These are phyloP conservation scores for Pseudohalonectria lignicola DNA, from an alignment of 2,329 filamentous ascomycete species.

Conservation along the genomic window DNA sequence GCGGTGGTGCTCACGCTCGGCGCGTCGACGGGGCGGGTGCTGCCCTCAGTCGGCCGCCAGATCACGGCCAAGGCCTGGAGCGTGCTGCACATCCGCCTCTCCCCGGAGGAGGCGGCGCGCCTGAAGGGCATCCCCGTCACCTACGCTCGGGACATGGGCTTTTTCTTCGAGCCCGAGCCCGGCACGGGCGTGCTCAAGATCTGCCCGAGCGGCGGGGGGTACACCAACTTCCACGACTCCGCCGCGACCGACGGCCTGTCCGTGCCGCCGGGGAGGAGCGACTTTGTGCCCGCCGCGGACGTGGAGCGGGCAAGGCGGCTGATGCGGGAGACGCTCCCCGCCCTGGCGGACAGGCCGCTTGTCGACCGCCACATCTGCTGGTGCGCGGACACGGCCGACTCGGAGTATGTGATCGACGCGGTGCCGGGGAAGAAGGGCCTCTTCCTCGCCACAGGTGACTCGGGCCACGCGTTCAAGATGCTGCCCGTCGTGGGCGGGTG, in stretches of 20 bases:
- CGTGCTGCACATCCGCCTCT: constrained; percentile 48
- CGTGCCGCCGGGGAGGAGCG: background rate
- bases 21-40: constrained; percentile 31
- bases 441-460: constrained; percentile 34
- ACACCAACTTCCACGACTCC: constrained; percentile 28
- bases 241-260: constrained; percentile 9
- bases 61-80: constrained; percentile 47
- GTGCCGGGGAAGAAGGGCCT: constrained; percentile 34
- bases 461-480: constrained; percentile 53
- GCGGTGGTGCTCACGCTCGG: constrained; percentile 41
- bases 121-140: constrained; percentile 49
- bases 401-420: constrained; percentile 49
- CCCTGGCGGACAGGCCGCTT: constrained; percentile 41
- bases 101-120: constrained; percentile 36
- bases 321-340: constrained; percentile 38
- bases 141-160: constrained; percentile 49
- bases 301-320: constrained; percentile 39
- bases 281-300: constrained; percentile 37
- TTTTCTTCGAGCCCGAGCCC: constrained; percentile 55
- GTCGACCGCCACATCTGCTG: constrained; percentile 48
- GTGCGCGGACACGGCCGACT: constrained; percentile 50
- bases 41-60: constrained; percentile 35
- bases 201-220: constrained; percentile 47
- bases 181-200: constrained; percentile 47
- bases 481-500: constrained; percentile 47